Conservation (phyloP, 306 rosid species). For the Cyclanthera cordifolia region DNA sequence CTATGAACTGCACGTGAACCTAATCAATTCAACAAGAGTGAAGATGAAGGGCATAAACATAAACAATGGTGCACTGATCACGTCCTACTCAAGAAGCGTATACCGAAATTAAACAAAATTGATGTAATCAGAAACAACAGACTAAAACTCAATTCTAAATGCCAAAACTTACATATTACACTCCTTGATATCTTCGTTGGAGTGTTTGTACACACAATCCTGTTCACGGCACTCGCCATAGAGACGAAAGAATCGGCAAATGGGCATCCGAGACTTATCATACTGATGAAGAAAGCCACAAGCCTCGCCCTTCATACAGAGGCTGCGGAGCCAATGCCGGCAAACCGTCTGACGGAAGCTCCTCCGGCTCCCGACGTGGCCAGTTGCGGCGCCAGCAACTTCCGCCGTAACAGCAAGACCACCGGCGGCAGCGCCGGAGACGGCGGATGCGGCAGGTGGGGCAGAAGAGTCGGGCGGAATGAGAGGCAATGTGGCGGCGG, state of each 20-base stretch:
- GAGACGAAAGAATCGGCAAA: slow-evolving; percentile 82
- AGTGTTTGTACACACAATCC: slow-evolving; percentile 95
- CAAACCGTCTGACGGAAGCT: slow-evolving; percentile 98
- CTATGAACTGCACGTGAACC: not conserved
- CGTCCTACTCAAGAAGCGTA: not conserved
- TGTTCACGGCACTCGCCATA: slow-evolving; percentile 97
- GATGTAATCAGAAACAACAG: not conserved
- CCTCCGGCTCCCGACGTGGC: slow-evolving; percentile 38
- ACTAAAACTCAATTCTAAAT: not conserved
- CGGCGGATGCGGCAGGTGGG: slow-evolving; percentile 12
- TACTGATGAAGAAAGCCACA: slow-evolving; percentile 96
- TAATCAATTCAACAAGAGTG: not conserved
- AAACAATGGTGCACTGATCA: not conserved
- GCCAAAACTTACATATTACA: slow-evolving; percentile 66
- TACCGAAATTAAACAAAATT: not conserved
- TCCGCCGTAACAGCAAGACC: slow-evolving; percentile 7
- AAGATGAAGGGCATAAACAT: not conserved
- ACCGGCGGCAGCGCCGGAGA: slow-evolving; percentile 8
- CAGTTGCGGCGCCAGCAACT: slow-evolving; percentile 10
- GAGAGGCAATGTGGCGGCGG: slow-evolving; percentile 31
- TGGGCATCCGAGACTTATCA: slow-evolving; percentile 95
- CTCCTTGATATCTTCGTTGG: slow-evolving; percentile 96
- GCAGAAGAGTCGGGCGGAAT: slow-evolving; percentile 34
- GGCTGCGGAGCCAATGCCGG: slow-evolving; percentile 90
- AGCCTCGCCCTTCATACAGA: slow-evolving; percentile 97